Conservation (phyloP, 192 early-diverging fungal species). For the Coemansia sp. region DNA sequence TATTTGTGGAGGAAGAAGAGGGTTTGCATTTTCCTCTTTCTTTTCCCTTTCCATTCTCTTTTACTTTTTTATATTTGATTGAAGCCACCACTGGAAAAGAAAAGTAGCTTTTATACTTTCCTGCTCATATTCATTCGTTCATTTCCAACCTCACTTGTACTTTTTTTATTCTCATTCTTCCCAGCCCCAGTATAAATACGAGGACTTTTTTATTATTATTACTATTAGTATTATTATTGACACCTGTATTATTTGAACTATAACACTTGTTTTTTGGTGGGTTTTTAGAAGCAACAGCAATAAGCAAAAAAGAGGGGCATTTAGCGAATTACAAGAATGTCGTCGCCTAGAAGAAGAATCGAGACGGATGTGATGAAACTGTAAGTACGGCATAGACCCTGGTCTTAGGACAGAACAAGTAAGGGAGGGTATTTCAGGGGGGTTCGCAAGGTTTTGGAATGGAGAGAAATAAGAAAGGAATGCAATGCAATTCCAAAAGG, state of each 20-base stretch:
- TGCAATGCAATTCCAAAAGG: no score
- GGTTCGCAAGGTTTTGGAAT: no score
- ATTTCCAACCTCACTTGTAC: no score
- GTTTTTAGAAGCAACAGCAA: not conserved
- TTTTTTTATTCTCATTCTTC: no score
- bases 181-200: no score
- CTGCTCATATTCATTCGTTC: no score
- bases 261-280: not conserved
- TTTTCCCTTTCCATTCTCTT: not conserved
- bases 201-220: no score
- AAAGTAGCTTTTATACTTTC: no score
- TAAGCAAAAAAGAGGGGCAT: not conserved
- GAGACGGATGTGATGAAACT: conserved; percentile 99
- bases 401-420: not conserved
- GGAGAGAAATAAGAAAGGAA: no score
- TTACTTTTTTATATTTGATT: no score
- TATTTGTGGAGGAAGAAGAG: not conserved
- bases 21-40: not conserved
- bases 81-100: no score
- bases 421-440: no score
- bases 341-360: conserved; percentile 88
- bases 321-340: conserved; percentile 60
- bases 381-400: conserved; percentile 56
- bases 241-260: conserved; percentile 1
- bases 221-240: not conserved